Evolutionary conservation across 371 early-diverging fungal genomes (phyloP).

Genomic region (Mucor velutinosus): DNA sequence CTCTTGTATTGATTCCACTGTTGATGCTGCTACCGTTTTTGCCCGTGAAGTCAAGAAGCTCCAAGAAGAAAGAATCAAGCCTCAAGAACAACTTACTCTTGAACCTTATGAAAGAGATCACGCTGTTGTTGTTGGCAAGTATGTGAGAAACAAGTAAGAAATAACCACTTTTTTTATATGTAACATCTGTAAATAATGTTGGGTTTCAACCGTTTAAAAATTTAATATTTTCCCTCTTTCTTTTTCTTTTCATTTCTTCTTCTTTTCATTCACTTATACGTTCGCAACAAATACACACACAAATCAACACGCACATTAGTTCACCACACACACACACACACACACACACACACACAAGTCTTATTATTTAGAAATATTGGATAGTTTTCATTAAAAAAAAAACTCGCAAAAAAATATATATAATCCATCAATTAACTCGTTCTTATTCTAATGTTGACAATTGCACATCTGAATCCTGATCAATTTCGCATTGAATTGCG

Average conservation of each 20-base stretch:
- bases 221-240: conserved; percentile 5
- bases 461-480: conserved; percentile 20
- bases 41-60: conserved; percentile 99
- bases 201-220: conserved; percentile 8
- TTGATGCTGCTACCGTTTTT: conserved; percentile 97
- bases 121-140: conserved; percentile 98
- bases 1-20: conserved; percentile 99
- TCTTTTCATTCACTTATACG: neutral
- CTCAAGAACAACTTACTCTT: conserved; percentile 99
- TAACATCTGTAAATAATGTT: conserved; percentile 15
- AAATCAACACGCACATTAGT: neutral
- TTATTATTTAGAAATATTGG: neutral
- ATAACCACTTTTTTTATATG: neutral
- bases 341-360: neutral
- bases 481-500: conserved; percentile 27
- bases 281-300: neutral
- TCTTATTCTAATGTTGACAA: neutral
- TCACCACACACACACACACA: neutral
- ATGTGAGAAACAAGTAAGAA: conserved; percentile 66
- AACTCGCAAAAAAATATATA: conserved; percentile 1
- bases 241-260: conserved; percentile 4
- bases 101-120: conserved; percentile 99
- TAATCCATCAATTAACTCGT: neutral
- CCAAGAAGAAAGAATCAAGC: conserved; percentile 98
- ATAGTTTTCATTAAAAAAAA: conserved; percentile 17